Base-by-base conservation (phyloP, 257 asterid species). In the Nyctanthes arbortristis region DNA sequence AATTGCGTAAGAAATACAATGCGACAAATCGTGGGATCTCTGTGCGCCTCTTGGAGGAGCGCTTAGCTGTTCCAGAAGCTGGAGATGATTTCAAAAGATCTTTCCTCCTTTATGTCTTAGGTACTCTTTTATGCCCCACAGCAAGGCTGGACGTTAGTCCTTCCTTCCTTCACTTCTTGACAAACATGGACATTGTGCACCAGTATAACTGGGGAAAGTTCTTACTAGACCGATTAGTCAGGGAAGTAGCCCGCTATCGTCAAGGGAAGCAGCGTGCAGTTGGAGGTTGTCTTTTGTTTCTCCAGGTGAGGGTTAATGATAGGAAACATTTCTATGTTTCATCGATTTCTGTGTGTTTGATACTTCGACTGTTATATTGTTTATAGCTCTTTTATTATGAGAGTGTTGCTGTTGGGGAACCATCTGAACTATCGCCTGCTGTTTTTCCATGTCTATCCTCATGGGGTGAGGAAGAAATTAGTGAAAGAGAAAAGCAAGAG, bases 211-310 rank as follows among this genome's bases (percentile, higher is more conserved):
- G 99, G 97, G 99, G 96, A n/a, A 93, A 91, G 62, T 89, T 93
- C 77, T 84, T 93, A 77, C 96, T 93, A 70, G 97, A 91, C 60
- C 99, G 97, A 64, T 77, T 93, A 47, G 97, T 93, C 73, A 80
- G 97, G 72, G 99, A 93, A 81, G 96, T 93, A 30, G 91, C 99
- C 18, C 96, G 97, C 37, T 93, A 81, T 78, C 99, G 96, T 69
- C 99, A 93, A 77, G 99, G 99, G 61, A 91, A 93, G 86, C 98
- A 93, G 75, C 96, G 91, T 10, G 97, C 97, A 22, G 97, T 93
- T 69, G 99, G 99, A 78, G 99, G 99, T 65, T 93, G 97, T 84
- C 96, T 93, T 72, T 81, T 91, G 84, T 93, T 93, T 83, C 96
- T 93, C 70, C 97, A 91, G 96, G 99, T 89, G 77, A 73, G 79